These are phyloP conservation scores for Yamadazyma laniorum DNA, from an alignment of 805 yeast species.

Conservation along the genomic window DNA sequence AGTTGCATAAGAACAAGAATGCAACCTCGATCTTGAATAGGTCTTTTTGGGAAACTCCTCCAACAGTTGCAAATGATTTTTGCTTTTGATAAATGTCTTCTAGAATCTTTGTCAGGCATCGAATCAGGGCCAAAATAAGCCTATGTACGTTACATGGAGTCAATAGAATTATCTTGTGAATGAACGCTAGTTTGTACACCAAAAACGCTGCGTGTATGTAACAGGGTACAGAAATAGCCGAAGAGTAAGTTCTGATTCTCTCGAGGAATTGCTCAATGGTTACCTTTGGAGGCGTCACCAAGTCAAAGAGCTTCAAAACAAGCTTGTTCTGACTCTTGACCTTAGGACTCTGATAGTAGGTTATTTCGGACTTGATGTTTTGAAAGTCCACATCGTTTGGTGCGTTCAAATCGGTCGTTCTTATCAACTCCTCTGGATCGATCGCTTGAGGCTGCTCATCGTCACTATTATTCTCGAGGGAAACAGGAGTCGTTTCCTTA, in stretches of 20 bases:
- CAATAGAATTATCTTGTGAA: constrained; percentile 31
- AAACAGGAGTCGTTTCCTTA: constrained; percentile 20
- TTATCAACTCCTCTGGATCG: constrained; percentile 9
- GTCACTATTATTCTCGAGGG: constrained; percentile 5
- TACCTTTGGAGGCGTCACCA: constrained; percentile 34
- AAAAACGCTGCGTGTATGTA: constrained; percentile 40
- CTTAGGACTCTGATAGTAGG: constrained; percentile 10
- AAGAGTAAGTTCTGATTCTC: constrained; percentile 39
- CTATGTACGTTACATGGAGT: constrained; percentile 37
- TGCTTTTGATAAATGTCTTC: constrained; percentile 45
- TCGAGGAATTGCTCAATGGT: constrained; percentile 34
- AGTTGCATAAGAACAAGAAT: constrained; percentile 39
- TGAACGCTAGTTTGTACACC: constrained; percentile 34
- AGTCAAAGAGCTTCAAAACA: constrained; percentile 30
- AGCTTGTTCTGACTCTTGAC: constrained; percentile 24
- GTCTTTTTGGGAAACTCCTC: constrained; percentile 39
- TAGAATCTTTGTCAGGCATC: constrained; percentile 41
- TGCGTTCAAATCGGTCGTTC: constrained; percentile 10
- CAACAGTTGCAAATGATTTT: constrained; percentile 40
- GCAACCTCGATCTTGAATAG: constrained; percentile 39
- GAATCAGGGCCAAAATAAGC: constrained; percentile 36
- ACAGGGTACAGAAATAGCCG: constrained; percentile 37
- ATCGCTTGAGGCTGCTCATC: constrained; percentile 3
- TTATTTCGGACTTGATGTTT: constrained; percentile 13
- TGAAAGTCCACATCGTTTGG: constrained; percentile 12